Conservation (phyloP, 352 stramenopile genomes). For the Halophytophthora polymorphica region DNA sequence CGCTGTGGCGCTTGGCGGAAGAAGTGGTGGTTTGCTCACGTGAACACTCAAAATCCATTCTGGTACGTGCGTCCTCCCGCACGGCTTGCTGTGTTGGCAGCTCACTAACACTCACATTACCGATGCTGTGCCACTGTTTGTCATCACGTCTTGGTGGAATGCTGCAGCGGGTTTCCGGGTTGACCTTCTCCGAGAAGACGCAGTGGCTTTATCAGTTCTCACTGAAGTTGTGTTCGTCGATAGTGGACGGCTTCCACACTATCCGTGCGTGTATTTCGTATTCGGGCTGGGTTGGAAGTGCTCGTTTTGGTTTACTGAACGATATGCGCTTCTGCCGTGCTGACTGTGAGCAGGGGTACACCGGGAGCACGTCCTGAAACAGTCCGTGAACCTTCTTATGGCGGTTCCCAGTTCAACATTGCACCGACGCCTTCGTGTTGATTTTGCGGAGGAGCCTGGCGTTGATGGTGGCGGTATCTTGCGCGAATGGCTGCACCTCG, state of each 20-base stretch:
- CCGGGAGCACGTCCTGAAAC: constrained; percentile 63
- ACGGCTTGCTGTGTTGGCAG: no score
- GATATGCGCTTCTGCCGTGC: neutral
- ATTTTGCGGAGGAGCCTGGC: constrained; percentile 83
- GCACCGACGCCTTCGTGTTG: constrained; percentile 70
- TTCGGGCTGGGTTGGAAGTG: no score
- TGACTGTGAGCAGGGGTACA: constrained; percentile 40
- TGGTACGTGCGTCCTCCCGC: constrained; percentile 12
- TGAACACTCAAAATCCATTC: constrained; percentile 21
- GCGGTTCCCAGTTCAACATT: constrained; percentile 42
- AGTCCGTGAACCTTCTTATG: constrained; percentile 63
- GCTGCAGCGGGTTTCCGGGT: constrained; percentile 30
- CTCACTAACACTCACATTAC: neutral
- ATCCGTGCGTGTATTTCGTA: constrained; percentile 76
- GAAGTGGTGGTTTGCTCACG: constrained; percentile 27
- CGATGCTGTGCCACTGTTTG: neutral
- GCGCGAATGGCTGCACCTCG: constrained; percentile 75
- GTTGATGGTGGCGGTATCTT: constrained; percentile 76
- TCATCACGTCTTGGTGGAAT: constrained; percentile 1
- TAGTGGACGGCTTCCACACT: constrained; percentile 54
- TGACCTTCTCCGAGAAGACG: constrained; percentile 58
- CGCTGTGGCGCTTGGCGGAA: constrained; percentile 22
- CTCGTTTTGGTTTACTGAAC: neutral
- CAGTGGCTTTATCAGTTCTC: constrained; percentile 71
- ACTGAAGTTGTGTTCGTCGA: constrained; percentile 51